Conservation (phyloP, 2,329 filamentous ascomycete species). For the Fusarium protoensiforme region DNA sequence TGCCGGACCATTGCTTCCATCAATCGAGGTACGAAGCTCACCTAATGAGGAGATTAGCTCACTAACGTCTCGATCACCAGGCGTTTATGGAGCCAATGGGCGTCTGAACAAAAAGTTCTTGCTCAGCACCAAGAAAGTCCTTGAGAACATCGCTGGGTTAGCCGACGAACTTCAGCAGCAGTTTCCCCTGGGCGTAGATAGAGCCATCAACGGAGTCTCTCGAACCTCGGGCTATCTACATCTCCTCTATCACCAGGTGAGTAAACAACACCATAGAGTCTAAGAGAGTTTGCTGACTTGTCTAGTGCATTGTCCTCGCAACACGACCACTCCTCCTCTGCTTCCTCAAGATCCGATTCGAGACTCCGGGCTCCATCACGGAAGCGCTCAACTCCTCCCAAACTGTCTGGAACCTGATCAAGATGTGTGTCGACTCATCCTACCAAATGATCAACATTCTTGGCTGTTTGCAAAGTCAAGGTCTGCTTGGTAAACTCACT, state of each 20-base stretch:
- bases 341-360: conserved; percentile 47
- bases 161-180: conserved; percentile 45
- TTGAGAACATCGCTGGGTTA: conserved; percentile 43
- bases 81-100: conserved; percentile 45
- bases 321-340: conserved; percentile 47
- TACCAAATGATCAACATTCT: conserved; percentile 53
- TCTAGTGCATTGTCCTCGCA: conserved; percentile 47
- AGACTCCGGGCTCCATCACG: conserved; percentile 36
- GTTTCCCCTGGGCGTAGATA: conserved; percentile 45
- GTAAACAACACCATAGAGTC: not conserved
- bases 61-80: conserved; percentile 6
- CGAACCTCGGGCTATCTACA: conserved; percentile 47
- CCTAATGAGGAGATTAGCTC: rapidly evolving
- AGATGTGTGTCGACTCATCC: conserved; percentile 50
- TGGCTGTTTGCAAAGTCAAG: conserved; percentile 55
- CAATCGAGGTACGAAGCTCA: conserved; percentile 37
- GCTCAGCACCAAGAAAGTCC: conserved; percentile 44
- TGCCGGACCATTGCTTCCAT: conserved; percentile 46
- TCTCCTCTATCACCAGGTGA: conserved; percentile 47
- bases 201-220: conserved; percentile 47
- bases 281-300: not conserved
- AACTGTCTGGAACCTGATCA: conserved; percentile 47
- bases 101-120: conserved; percentile 46
- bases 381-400: conserved; percentile 52
- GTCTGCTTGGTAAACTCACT: conserved; percentile 54